phyloP scores from a whole-genome alignment of 2,329 filamentous ascomycete genomes.

The Penicillium nordicum region DNA sequence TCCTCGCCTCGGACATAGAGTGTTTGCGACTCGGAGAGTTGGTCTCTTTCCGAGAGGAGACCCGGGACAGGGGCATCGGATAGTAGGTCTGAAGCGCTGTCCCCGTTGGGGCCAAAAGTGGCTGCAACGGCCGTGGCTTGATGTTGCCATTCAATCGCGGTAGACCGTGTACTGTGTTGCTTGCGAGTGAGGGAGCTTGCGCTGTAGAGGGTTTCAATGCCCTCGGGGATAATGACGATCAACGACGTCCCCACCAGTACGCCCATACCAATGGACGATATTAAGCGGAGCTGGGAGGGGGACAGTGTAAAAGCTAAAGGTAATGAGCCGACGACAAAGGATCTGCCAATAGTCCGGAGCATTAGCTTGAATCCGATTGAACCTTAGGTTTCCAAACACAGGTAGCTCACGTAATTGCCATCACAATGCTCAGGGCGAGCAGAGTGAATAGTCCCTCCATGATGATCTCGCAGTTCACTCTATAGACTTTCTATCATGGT shows the following conservation, averaged over 20 bases:
- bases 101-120: constrained; percentile 4
- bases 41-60: constrained; percentile 13
- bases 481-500: constrained; percentile 32
- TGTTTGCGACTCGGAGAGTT: constrained; percentile 12
- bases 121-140: constrained; percentile 20
- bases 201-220: constrained; percentile 81
- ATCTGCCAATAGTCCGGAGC: constrained; percentile 55
- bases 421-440: constrained; percentile 62
- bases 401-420: constrained; percentile 59
- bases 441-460: constrained; percentile 64
- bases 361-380: constrained; percentile 4
- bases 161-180: constrained; percentile 29
- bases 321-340: constrained; percentile 86
- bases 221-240: constrained; percentile 96
- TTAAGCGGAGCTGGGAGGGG: constrained; percentile 77
- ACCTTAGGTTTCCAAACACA: background rate
- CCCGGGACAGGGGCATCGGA: constrained; percentile 12
- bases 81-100: background rate
- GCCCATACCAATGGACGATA: constrained; percentile 89
- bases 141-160: constrained; percentile 30
- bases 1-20: constrained; percentile 27
- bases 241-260: constrained; percentile 92
- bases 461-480: constrained; percentile 32
- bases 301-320: constrained; percentile 86
- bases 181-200: constrained; percentile 40